Evolutionary conservation across 208 protist species (phyloP).

Genomic region (Leishmania major): DNA sequence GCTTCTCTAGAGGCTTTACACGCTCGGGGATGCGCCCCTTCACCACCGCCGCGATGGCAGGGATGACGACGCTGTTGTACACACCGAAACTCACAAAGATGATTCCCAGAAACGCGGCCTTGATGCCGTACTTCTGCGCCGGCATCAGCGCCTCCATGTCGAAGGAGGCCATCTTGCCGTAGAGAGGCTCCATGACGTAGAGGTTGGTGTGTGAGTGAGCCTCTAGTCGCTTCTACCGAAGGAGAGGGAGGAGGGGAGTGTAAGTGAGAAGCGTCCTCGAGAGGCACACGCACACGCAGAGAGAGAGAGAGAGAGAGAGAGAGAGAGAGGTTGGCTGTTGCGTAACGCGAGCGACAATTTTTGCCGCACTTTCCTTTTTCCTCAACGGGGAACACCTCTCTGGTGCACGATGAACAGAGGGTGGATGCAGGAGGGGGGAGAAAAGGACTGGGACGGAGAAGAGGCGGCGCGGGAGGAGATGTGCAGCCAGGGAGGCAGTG

Average conservation of each 20-base stretch:
- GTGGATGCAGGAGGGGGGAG: not conserved
- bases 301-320: not conserved
- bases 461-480: not conserved
- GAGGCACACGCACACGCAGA: not conserved
- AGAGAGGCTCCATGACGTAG: slow-evolving; percentile 7
- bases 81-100: slow-evolving; percentile 69
- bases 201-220: not conserved
- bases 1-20: slow-evolving; percentile 43
- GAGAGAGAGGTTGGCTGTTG: not conserved
- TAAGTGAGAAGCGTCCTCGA: not conserved
- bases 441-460: not conserved
- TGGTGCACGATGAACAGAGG: not conserved
- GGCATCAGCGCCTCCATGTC: slow-evolving; percentile 17
- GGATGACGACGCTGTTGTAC: slow-evolving; percentile 61
- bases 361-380: not conserved
- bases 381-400: not conserved
- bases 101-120: slow-evolving; percentile 39
- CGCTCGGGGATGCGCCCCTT: slow-evolving; percentile 44
- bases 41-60: slow-evolving; percentile 39
- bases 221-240: not conserved
- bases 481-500: not conserved
- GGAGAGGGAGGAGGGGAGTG: not conserved
- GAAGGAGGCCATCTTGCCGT: slow-evolving; percentile 1
- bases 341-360: not conserved
- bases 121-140: slow-evolving; percentile 17